A percentile compares a stretch with the other conserved stretches of the same genome.
phyloP scores from a whole-genome alignment of 768 basidiomycete genomes.

The Lentinula boryana region DNA sequence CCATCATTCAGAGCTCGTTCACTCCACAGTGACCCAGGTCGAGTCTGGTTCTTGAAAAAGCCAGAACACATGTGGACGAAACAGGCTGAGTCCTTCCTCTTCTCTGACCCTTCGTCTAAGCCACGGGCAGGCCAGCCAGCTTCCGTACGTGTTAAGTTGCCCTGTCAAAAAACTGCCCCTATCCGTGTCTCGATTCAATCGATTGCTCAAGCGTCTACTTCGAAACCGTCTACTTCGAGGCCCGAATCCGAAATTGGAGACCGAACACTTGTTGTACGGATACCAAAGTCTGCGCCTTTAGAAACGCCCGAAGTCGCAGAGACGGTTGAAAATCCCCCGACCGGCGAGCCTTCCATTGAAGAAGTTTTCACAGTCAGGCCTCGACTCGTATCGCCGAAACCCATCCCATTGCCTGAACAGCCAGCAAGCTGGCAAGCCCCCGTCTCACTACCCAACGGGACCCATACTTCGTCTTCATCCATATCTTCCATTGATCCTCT shows the following conservation, averaged over 20 bases:
- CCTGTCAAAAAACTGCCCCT: constrained; percentile 38
- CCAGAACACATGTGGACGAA: constrained; percentile 83
- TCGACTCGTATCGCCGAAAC: constrained; percentile 33
- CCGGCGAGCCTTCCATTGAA: constrained; percentile 38
- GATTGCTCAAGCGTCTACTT: constrained; percentile 14
- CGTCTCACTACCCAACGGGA: constrained; percentile 13
- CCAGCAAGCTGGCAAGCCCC: not conserved
- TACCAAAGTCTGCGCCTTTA: constrained; percentile 39
- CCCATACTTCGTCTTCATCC: constrained; percentile 17
- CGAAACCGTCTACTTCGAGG: constrained; percentile 13
- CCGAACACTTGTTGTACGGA: constrained; percentile 44
- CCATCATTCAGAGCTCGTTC: constrained; percentile 24
- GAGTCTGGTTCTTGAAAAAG: constrained; percentile 68
- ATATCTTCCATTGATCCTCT: constrained; percentile 23
- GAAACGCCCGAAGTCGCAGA: constrained; percentile 22
- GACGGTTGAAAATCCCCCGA: constrained; percentile 10
- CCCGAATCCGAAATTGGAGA: constrained; percentile 35
- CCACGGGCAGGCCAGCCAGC: constrained; percentile 51
- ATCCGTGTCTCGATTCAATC: constrained; percentile 30
- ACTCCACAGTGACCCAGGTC: constrained; percentile 29
- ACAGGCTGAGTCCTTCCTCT: constrained; percentile 71
- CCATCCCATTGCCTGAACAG: constrained; percentile 21
- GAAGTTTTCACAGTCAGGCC: constrained; percentile 57
- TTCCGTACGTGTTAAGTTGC: constrained; percentile 57
- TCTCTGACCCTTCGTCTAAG: constrained; percentile 54